Evolutionary conservation across 164 flowering plant genomes (phyloP).

Genomic region (Macadamia integrifolia): DNA sequence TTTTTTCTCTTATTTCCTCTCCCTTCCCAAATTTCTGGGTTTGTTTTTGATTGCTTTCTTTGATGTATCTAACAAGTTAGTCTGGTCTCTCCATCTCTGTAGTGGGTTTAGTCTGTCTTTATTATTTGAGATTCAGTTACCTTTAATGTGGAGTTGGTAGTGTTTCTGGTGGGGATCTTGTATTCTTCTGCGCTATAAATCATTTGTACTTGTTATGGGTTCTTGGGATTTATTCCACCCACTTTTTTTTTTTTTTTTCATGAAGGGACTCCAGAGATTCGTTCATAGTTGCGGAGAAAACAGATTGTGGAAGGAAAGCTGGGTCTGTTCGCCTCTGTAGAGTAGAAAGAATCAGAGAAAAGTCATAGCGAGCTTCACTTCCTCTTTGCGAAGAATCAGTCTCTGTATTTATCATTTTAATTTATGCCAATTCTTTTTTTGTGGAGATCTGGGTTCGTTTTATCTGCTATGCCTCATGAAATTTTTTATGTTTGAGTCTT

Average conservation of each 20-base stretch:
- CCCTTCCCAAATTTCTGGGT: no score
- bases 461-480: no score
- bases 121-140: conserved; percentile 23
- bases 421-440: not conserved
- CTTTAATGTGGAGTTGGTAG: conserved; percentile 26
- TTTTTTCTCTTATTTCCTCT: not conserved
- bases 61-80: conserved; percentile 12
- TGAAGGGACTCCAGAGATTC: not conserved
- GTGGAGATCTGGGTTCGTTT: no score
- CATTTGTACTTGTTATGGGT: conserved; percentile 13
- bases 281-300: not conserved
- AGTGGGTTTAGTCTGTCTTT: conserved; percentile 9
- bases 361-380: not conserved
- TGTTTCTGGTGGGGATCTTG: conserved; percentile 39
- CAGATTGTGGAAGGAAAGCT: not conserved
- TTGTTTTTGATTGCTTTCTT: conserved; percentile 4
- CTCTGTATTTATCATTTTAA: not conserved
- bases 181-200: conserved; percentile 5
- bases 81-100: conserved; percentile 22
- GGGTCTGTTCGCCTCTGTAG: not conserved
- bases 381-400: not conserved
- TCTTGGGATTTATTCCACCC: conserved; percentile 6
- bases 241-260: conserved; percentile 6
- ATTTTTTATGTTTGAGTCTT: conserved; percentile 24
- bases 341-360: not conserved